Evolutionary conservation across 2,329 filamentous ascomycete genomes (phyloP), one percentile per base, ranked within the genome.

Genomic region (Sporothrix inflata): DNA sequence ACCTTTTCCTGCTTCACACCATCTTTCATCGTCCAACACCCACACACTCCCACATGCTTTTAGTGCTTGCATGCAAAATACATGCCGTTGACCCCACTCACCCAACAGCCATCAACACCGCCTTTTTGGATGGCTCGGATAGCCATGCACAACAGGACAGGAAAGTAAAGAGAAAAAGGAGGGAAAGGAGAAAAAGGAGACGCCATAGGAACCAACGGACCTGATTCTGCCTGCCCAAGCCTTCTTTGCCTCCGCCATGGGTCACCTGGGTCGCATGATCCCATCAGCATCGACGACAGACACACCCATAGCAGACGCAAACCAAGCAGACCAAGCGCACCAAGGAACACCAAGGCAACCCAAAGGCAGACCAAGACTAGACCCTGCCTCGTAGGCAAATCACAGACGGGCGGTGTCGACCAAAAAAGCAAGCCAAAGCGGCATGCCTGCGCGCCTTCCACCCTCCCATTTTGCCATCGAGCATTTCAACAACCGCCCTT

Each of bases 21-120:
- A 38, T 57, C 67, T 45, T 47, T 55, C 11, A 40, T 66, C 12
- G 4, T 68, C 47, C 45, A 68, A 53, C 47, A 53, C 65, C 27
- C 65, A 34, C 9, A 24, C 30, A 40, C 45, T 24, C 30, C 66
- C 49, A 55, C 66, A 55, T 53, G 66, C 66, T 55, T 49, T 49
- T 68, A 38, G 30, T 51, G 66, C 66, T 49, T 42, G 66, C 49
- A 69, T 27, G 27, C 19, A 57, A 69, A 68, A 55, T 42, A 24
- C 21, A 42, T 45, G 67, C 67, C 49, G 38, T 42, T 30, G 67
- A 45, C 67, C 67, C 66, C 66, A 69, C 67, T 57, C 67, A 57
- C 24, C 67, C 67, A 69, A 34, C 51, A 69, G 14, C 51, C 67
- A 69, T 42, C 67, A 69, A 69, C 67, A 69, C 67, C 67, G 67